These are phyloP conservation scores for Uronychia binucleata DNA, from an alignment of 73 alveolate species.

Conservation along the genomic window DNA sequence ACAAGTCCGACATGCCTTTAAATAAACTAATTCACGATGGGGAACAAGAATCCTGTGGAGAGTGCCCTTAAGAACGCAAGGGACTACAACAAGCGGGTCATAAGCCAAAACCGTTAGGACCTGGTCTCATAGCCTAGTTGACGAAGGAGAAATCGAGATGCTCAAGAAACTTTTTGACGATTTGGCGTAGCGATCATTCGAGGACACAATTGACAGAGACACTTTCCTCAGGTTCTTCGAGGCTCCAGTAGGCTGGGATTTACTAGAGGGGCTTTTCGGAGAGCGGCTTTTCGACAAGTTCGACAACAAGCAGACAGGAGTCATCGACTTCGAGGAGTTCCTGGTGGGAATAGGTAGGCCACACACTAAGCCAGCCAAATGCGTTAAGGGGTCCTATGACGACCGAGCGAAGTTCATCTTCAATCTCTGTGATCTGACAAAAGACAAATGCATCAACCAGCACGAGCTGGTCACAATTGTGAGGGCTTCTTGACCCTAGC, in stretches of 20 bases:
- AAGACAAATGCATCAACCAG: not conserved
- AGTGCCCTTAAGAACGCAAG: not conserved
- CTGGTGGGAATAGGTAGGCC: slow-evolving; percentile 7
- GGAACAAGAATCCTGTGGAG: not conserved
- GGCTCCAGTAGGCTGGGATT: not conserved
- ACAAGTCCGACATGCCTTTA: no score
- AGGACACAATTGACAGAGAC: not conserved
- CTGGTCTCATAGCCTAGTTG: not conserved
- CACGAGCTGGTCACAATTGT: not conserved
- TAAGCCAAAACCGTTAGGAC: not conserved
- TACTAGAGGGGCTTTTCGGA: slow-evolving; percentile 2
- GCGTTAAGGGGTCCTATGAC: not conserved
- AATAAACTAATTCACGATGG: not conserved
- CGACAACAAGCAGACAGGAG: slow-evolving; percentile 8
- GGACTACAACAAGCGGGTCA: not conserved
- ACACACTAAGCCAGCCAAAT: not conserved
- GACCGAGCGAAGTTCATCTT: slow-evolving; percentile 4
- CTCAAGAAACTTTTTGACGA: slow-evolving; percentile 14
- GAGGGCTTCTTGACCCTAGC: not conserved
- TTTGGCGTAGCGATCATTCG: not conserved
- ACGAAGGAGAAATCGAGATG: not conserved
- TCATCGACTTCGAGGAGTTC: slow-evolving; percentile 8
- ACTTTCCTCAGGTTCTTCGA: not conserved
- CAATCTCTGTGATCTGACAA: not conserved
- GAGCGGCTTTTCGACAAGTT: slow-evolving; percentile 12